Evolutionary conservation across 2,329 filamentous ascomycete genomes (phyloP).

Genomic region (Penicillium brevicompactum): DNA sequence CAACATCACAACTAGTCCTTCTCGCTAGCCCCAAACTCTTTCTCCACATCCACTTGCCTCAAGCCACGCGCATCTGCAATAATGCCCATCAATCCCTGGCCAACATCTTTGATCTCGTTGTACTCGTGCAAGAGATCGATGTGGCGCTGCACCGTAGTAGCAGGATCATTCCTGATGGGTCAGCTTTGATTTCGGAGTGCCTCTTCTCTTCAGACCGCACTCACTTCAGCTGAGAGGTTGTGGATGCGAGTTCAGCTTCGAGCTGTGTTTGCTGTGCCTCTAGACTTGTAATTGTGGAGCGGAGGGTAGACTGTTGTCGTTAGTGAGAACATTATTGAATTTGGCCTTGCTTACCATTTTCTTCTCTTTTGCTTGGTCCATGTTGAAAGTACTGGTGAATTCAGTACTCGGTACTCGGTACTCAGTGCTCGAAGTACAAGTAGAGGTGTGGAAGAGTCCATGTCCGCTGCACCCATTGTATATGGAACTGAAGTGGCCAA

Average conservation of each 20-base stretch:
- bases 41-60: constrained; percentile 49
- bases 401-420: too few species aligned
- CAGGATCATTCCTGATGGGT: constrained; percentile 42
- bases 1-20: constrained; percentile 32
- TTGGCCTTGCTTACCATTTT: constrained; percentile 15
- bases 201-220: constrained; percentile 6
- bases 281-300: constrained; percentile 38
- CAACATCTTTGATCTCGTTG: constrained; percentile 71
- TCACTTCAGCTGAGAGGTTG: constrained; percentile 40
- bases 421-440: too few species aligned
- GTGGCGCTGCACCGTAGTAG: constrained; percentile 61
- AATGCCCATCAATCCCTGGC: constrained; percentile 65
- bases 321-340: neutral
- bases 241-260: constrained; percentile 36
- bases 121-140: constrained; percentile 68
- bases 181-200: neutral
- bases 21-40: constrained; percentile 42
- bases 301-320: constrained; percentile 23
- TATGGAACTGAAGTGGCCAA: constrained; percentile 9
- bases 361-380: constrained; percentile 7
- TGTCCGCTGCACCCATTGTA: neutral
- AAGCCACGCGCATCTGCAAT: constrained; percentile 67
- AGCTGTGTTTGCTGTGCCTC: constrained; percentile 49
- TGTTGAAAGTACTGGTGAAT: neutral
- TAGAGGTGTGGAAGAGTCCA: neutral